Evolutionary conservation across 345 rosid genomes (phyloP).

Genomic region (Gynandropsis gynandra): DNA sequence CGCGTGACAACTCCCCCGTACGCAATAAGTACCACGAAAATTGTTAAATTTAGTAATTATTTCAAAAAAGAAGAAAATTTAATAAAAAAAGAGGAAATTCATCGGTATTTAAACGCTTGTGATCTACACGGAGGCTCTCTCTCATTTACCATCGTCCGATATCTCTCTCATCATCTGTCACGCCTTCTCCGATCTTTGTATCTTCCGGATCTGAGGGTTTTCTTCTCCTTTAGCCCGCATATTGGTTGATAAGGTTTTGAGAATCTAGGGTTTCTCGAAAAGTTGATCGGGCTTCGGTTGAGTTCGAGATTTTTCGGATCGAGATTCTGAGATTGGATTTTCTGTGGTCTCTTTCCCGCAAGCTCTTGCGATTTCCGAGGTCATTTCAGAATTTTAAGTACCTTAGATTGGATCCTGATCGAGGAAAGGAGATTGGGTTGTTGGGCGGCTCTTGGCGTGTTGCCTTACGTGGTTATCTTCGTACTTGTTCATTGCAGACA

Average conservation of each 20-base stretch:
- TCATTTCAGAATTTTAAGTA: constrained; percentile 2
- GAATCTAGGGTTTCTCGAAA: constrained; percentile 20
- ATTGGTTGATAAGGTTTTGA: neutral
- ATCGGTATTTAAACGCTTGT: constrained; percentile 9
- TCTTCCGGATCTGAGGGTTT: constrained; percentile 23
- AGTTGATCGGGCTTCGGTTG: constrained; percentile 16
- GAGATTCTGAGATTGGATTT: constrained; percentile 19
- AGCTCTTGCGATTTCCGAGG: constrained; percentile 15
- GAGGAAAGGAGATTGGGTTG: constrained; percentile 19
- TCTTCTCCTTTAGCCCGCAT: constrained; percentile 6
- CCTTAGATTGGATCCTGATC: neutral
- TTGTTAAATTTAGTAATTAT: constrained; percentile 18
- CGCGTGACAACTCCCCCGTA: constrained; percentile 27
- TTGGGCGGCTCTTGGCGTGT: constrained; percentile 15
- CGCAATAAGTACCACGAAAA: constrained; percentile 30
- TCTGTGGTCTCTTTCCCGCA: constrained; percentile 10
- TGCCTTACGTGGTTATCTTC: constrained; percentile 10
- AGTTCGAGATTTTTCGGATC: constrained; percentile 7
- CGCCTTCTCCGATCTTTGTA: constrained; percentile 20
- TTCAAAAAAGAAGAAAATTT: constrained; percentile 9
- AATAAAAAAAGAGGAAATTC: neutral
- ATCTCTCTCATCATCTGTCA: no score
- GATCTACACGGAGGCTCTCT: constrained; percentile 2
- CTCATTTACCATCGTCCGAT: neutral
- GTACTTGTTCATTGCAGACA: constrained; percentile 18